Percentiles rank a stretch among this genome's conserved stretches.
Conservation (phyloP, 2,329 filamentous ascomycete genomes). For the Rosellinia necatrix region DNA sequence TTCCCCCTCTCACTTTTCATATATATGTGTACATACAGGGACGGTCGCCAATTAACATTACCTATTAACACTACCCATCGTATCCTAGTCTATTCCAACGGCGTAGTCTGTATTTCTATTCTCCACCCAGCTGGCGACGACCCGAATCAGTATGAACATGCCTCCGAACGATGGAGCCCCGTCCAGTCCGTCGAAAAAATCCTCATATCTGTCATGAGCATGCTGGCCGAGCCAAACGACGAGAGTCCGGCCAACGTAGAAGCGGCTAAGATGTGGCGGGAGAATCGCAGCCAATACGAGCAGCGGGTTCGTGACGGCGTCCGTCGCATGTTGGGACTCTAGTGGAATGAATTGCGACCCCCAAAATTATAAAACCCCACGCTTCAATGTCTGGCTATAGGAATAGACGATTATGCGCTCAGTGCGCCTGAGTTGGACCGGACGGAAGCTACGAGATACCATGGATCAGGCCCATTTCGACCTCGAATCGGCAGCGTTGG, state of each 20-base stretch:
- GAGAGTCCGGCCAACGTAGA: constrained; percentile 96
- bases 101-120: constrained; percentile 97
- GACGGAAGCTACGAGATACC: neutral
- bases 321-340: constrained; percentile 76
- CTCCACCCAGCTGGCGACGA: constrained; percentile 95
- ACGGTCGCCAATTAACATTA: too few relatives aligned
- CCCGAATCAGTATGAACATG: constrained; percentile 97
- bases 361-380: constrained; percentile 7
- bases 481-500: too few relatives aligned
- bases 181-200: constrained; percentile 99
- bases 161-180: constrained; percentile 92
- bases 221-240: constrained; percentile 96
- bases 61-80: constrained; percentile 4
- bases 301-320: constrained; percentile 83
- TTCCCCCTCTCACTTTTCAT: neutral
- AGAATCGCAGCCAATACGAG: constrained; percentile 83
- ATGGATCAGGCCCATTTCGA: neutral
- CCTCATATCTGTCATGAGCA: constrained; percentile 94
- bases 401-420: constrained; percentile 15
- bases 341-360: constrained; percentile 29
- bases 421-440: neutral
- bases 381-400: neutral
- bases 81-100: constrained; percentile 79
- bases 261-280: constrained; percentile 95
- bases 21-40: too few relatives aligned